Conservation (phyloP, 2,329 filamentous ascomycete species). For the Periconia sp. region DNA sequence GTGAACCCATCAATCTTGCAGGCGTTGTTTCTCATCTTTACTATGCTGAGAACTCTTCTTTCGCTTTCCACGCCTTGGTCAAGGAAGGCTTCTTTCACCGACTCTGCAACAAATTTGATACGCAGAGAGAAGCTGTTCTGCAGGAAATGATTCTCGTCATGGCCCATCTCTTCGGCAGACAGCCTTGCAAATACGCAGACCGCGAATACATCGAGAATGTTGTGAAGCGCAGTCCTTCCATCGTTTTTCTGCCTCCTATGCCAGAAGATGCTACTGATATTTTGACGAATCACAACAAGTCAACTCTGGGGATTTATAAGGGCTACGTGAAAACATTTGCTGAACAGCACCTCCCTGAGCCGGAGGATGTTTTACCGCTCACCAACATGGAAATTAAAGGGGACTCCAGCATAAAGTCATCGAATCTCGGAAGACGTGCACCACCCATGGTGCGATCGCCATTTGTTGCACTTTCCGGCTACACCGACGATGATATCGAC, state of each 20-base stretch:
- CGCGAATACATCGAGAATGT: conserved; percentile 51
- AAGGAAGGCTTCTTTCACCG: conserved; percentile 70
- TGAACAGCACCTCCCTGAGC: conserved; percentile 60
- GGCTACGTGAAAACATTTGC: conserved; percentile 71
- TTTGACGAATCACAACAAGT: conserved; percentile 63
- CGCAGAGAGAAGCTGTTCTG: conserved; percentile 53
- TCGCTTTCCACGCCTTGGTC: conserved; percentile 75
- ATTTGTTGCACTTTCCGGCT: conserved; percentile 72
- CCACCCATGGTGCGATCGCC: conserved; percentile 61
- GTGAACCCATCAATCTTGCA: conserved; percentile 71
- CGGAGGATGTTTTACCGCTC: conserved; percentile 62
- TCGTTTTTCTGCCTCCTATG: conserved; percentile 66
- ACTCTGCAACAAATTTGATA: conserved; percentile 61
- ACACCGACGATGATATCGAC: conserved; percentile 66
- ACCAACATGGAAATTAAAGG: conserved; percentile 54
- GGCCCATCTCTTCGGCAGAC: conserved; percentile 69
- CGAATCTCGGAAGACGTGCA: conserved; percentile 29
- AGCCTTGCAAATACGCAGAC: conserved; percentile 52
- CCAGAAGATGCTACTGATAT: conserved; percentile 60
- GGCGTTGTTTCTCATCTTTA: conserved; percentile 72
- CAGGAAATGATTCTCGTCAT: conserved; percentile 68
- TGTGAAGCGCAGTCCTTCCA: conserved; percentile 61
- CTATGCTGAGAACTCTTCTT: conserved; percentile 73
- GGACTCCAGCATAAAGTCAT: conserved; percentile 19
- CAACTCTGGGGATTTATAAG: conserved; percentile 67